phyloP scores from a whole-genome alignment of 306 rosid genomes.

The Quercus suber region DNA sequence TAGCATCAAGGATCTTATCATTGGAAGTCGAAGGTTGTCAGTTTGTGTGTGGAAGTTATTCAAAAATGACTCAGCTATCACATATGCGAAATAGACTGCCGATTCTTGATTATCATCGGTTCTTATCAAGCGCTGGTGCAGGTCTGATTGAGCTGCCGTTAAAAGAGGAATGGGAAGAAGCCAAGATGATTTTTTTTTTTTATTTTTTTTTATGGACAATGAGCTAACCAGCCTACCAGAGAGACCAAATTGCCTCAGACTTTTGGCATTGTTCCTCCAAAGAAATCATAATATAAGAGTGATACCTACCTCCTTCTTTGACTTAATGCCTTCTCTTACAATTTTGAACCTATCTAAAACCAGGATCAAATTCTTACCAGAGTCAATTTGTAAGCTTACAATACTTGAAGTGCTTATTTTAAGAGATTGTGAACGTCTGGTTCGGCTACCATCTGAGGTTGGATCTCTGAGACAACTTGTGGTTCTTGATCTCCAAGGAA shows the following conservation, averaged over 20 bases:
- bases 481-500: constrained; percentile 8
- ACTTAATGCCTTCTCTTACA: background rate
- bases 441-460: background rate
- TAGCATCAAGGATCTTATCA: background rate
- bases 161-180: background rate
- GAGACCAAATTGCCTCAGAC: background rate
- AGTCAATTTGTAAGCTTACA: background rate
- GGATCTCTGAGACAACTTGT: background rate
- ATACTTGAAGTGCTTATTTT: background rate
- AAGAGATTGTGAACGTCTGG: background rate
- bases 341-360: background rate
- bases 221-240: background rate
- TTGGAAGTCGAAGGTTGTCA: background rate
- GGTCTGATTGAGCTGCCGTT: background rate
- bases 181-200: background rate
- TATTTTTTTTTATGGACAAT: background rate
- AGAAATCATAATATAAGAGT: background rate
- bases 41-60: background rate
- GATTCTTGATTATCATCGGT: background rate
- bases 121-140: background rate
- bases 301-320: background rate
- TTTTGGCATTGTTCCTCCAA: background rate
- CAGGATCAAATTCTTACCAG: background rate
- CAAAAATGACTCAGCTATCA: too few species aligned
- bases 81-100: background rate